Base-by-base conservation (phyloP, 225 moss, liverwort and hornwort genomes). In the Neckera pumila region DNA sequence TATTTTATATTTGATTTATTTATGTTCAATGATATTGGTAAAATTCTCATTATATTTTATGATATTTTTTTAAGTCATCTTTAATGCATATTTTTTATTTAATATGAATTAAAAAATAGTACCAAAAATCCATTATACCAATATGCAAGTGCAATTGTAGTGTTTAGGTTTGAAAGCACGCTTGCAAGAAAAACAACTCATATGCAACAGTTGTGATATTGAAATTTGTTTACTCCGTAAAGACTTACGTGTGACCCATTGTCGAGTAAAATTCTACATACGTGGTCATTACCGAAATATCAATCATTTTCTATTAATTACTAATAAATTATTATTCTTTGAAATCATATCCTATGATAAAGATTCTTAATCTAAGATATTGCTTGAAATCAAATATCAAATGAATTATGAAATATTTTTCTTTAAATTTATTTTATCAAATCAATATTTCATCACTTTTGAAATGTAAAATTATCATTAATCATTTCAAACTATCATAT, bases 161-260 rank as follows among this genome's bases (percentile, higher is more conserved):
- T 87, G 43, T 93, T 79, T 91, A 92, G 92, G 94, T 90, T 91
- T 94, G 87, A 94, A 94, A 89, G 91, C 92, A 80, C 81, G 85
- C 43, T 90, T 92, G 79, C 54, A 2, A 76, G 92, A 94, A 74
- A 90, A 88, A 88, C 88, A 87, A 86, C n/a, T 63, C 9, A 45
- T 51, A 70, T 91, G 83, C 76, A 87, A 86, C 21, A 89, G 43
- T 78, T 25, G 15, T 27, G 76, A 91, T 62, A n/a, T 87, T 87
- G 94, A 92, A 88, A 91, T 94, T 87, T 87, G 80, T 21, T 85
- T 92, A 45, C 84, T 94, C 19, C 58, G 36, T 71, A 92, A 91
- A 85, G 87, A 94, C 54, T 80, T 94, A 82, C 92, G 83, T 63
- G 90, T 94, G 40, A 94, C 92, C 20, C 87, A 92, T 51, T 91